phyloP scores from a whole-genome alignment of 2,329 filamentous ascomycete genomes.

The Sporothrix brunneoviolacea region DNA sequence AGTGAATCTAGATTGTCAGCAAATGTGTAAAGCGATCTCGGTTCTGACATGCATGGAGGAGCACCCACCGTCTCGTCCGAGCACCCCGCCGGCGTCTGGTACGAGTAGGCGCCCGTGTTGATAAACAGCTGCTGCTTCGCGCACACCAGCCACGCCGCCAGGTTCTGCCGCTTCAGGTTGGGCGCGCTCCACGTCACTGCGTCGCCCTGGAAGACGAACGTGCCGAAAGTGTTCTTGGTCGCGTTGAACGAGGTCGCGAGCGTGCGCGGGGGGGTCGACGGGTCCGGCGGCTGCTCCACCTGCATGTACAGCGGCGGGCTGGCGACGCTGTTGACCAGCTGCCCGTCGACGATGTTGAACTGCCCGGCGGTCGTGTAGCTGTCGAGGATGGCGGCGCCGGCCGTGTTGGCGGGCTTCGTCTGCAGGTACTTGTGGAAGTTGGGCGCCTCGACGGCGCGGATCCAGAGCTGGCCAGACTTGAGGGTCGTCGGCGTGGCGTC shows the following conservation, averaged over 20 bases:
- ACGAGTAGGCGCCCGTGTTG: slow-evolving; percentile 53
- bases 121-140: slow-evolving; percentile 44
- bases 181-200: slow-evolving; percentile 47
- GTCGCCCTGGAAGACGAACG: slow-evolving; percentile 53
- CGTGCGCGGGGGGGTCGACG: slow-evolving; percentile 32
- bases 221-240: slow-evolving; percentile 46
- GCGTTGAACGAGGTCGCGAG: slow-evolving; percentile 46
- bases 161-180: slow-evolving; percentile 45
- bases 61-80: slow-evolving; percentile 49
- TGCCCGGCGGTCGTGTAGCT: slow-evolving; percentile 49
- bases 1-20: slow-evolving; percentile 31
- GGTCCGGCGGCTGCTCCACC: slow-evolving; percentile 39
- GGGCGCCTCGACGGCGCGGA: slow-evolving; percentile 49
- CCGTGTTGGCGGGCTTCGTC: slow-evolving; percentile 35
- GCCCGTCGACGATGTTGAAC: slow-evolving; percentile 48
- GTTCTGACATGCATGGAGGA: too few species aligned
- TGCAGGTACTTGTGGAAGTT: slow-evolving; percentile 53
- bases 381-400: slow-evolving; percentile 45
- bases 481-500: slow-evolving; percentile 33
- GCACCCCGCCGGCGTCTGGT: slow-evolving; percentile 51
- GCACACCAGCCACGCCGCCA: slow-evolving; percentile 54
- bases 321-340: slow-evolving; percentile 46
- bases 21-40: background rate
- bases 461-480: slow-evolving; percentile 47
- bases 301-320: slow-evolving; percentile 37